phyloP scores from a whole-genome alignment of 352 stramenopile species.

The Pythium sp. region DNA sequence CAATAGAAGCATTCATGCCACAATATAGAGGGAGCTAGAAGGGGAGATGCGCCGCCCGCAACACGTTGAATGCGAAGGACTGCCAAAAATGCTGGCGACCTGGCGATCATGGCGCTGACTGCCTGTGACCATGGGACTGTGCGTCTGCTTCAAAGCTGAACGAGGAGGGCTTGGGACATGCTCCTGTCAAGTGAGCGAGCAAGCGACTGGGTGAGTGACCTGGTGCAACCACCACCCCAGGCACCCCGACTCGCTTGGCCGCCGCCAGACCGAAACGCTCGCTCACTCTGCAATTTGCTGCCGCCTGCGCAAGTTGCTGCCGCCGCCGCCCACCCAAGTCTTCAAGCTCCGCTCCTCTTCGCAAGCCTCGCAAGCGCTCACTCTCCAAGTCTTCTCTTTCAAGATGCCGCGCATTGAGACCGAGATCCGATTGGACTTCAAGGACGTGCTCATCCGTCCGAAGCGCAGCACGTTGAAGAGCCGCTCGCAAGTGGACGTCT shows the following conservation, averaged over 20 bases:
- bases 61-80: constrained; percentile 5
- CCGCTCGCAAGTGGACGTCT: constrained; percentile 78
- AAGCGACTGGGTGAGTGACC: not conserved
- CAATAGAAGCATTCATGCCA: not conserved
- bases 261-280: not conserved
- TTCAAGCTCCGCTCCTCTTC: not conserved
- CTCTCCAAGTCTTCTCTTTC: not conserved
- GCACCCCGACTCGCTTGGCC: not conserved
- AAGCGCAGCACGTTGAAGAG: constrained; percentile 91
- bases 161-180: not conserved
- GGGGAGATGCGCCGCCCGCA: not conserved
- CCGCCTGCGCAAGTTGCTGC: constrained; percentile 28
- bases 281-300: constrained; percentile 36
- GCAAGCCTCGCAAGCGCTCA: not conserved
- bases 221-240: not conserved
- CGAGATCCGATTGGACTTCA: constrained; percentile 91
- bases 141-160: not conserved
- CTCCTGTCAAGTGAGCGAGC: constrained; percentile 1
- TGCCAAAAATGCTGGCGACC: constrained; percentile 4
- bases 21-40: not conserved
- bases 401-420: constrained; percentile 88
- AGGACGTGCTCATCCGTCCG: constrained; percentile 92
- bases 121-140: not conserved
- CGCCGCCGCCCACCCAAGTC: constrained; percentile 8
- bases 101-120: not conserved